Evolutionary conservation across 2,329 filamentous ascomycete genomes (phyloP), one percentile per base, ranked within the genome.

Genomic region (Zymoseptoria ardabiliae): DNA sequence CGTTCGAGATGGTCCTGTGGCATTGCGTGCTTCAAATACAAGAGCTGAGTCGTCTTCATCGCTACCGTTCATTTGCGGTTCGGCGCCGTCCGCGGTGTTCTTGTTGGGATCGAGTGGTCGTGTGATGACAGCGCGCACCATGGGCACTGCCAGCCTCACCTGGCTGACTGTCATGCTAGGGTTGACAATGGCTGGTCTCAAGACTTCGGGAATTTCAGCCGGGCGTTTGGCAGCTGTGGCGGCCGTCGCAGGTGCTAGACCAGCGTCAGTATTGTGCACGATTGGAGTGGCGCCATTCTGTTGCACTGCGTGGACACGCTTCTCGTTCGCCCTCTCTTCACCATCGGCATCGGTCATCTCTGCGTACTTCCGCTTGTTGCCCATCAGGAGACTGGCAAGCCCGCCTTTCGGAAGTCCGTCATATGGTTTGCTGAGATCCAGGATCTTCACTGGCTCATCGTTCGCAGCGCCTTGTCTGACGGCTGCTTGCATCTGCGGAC

Each of bases 361-460:
- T 17, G 85, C 82, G 53, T 88, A 85, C 70, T 94, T 96, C 23
- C 94, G 83, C 76, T 97, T 99, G 72, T 96, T 99, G 0, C 94
- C 94, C 20, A 97, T 82, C 1, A 99, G 78, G 77, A 99, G 84
- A 2, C 90, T 83, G 1, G 90, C 85, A 19, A 99, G 81, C 2
- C 94, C 94, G 22, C 94, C 94, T 71, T 89, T 91, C 0, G 94
- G 94, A 50, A 97, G 80, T 1, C 93, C 92, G 66, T 99, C 93
- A 64, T 92, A 96, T 0, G 94, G 94, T 69, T 94, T 96, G 17
- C 90, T 94, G 2, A 99, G 81, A 73, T 99, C 94, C 8, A 99
- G 77, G 20, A 93, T 86, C 10, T 89, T 89, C 2, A 69, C 67
- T 17, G 71, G 69, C 52, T 72, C 70, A 50, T 72, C 70, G 10